Evolutionary conservation across 352 stramenopile species (phyloP).

Genomic region (Aphanomyces astaci): DNA sequence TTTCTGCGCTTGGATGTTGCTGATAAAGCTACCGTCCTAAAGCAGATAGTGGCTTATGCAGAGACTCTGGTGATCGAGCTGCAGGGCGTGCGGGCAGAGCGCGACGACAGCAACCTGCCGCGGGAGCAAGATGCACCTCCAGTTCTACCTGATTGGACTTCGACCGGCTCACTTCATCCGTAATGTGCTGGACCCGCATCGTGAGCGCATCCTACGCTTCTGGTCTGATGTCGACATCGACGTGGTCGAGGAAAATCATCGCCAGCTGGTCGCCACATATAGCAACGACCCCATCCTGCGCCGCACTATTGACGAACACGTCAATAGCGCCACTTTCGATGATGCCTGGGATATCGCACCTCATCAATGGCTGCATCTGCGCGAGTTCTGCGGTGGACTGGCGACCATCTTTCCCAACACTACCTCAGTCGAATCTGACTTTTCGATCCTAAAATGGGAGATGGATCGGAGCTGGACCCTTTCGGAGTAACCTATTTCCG

Average conservation of each 20-base stretch:
- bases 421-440: slow-evolving; percentile 33
- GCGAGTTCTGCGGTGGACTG: slow-evolving; percentile 39
- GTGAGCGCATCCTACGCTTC: background rate
- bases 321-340: background rate
- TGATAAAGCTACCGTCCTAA: no score
- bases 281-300: background rate
- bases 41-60: no score
- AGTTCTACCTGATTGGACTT: no score
- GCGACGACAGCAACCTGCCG: no score
- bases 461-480: slow-evolving; percentile 53
- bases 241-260: background rate
- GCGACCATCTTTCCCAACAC: slow-evolving; percentile 38
- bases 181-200: background rate
- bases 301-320: background rate
- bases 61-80: no score
- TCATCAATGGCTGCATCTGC: background rate
- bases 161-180: background rate
- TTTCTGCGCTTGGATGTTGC: no score
- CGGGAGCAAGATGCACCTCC: no score
- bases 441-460: slow-evolving; percentile 49
- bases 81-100: no score
- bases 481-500: no score
- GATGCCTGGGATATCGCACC: slow-evolving; percentile 5
- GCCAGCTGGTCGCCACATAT: background rate
- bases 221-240: background rate